Conservation (phyloP, 2,329 filamentous ascomycete species). For the Talaromyces sp. region DNA sequence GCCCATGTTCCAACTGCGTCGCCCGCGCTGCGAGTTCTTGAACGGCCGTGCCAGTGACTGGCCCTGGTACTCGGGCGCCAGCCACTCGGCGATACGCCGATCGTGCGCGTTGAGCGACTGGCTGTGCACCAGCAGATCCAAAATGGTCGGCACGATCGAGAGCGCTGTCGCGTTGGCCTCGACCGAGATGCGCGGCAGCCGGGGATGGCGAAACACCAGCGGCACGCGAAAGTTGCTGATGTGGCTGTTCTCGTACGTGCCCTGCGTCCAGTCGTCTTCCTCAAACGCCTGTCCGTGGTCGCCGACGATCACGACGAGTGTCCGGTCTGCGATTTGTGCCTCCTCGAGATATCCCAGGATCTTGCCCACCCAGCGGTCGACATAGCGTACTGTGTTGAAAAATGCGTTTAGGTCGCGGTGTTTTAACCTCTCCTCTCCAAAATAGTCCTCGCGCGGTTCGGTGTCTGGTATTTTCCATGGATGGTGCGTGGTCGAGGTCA, state of each 20-base stretch:
- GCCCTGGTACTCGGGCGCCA: slow-evolving; percentile 43
- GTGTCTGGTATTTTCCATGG: slow-evolving; percentile 36
- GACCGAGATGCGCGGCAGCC: slow-evolving; percentile 39
- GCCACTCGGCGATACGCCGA: slow-evolving; percentile 29
- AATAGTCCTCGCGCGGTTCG: slow-evolving; percentile 21
- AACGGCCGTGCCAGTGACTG: slow-evolving; percentile 43
- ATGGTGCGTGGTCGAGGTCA: slow-evolving; percentile 36
- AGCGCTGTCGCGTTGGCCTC: slow-evolving; percentile 36
- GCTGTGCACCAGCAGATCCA: slow-evolving; percentile 41
- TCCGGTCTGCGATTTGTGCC: slow-evolving; percentile 40
- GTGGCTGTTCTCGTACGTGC: slow-evolving; percentile 43
- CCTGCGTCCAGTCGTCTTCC: slow-evolving; percentile 37
- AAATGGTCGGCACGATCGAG: slow-evolving; percentile 42
- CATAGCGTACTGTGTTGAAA: slow-evolving; percentile 41
- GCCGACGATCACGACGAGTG: slow-evolving; percentile 43
- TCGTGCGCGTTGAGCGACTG: slow-evolving; percentile 34
- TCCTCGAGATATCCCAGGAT: slow-evolving; percentile 41
- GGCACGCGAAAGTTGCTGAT: slow-evolving; percentile 44
- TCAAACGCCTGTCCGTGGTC: slow-evolving; percentile 44
- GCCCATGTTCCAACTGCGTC: slow-evolving; percentile 27
- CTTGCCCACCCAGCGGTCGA: slow-evolving; percentile 41
- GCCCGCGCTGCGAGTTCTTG: slow-evolving; percentile 20
- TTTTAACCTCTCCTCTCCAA: slow-evolving; percentile 16
- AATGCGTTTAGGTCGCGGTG: slow-evolving; percentile 38
- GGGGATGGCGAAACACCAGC: slow-evolving; percentile 41